These are phyloP conservation scores for Pisolithus marmoratus DNA, from an alignment of 768 basidiomycete species.

Conservation along the genomic window DNA sequence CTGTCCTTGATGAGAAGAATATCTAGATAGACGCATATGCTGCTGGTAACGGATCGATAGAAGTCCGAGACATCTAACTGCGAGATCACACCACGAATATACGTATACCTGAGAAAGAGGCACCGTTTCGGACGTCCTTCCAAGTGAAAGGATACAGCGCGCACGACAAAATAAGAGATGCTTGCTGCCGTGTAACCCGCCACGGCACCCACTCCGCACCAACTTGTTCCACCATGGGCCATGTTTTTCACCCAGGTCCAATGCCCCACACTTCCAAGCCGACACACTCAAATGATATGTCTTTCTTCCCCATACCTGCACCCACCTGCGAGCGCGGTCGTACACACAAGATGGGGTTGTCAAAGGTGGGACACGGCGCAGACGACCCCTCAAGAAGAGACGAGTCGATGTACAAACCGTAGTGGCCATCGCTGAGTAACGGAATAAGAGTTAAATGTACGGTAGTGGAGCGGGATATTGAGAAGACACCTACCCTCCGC, in stretches of 20 bases:
- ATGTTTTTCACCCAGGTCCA: slow-evolving; percentile 30
- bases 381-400: slow-evolving; percentile 80
- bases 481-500: slow-evolving; percentile 70
- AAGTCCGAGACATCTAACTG: no score
- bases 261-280: slow-evolving; percentile 90
- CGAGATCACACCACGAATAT: no score
- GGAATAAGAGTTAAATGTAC: no score
- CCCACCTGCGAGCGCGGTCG: not conserved
- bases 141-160: no score
- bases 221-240: not conserved
- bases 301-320: slow-evolving; percentile 20
- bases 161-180: no score
- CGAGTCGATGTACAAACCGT: slow-evolving; percentile 84
- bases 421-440: slow-evolving; percentile 65
- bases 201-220: no score
- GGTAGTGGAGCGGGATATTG: not conserved
- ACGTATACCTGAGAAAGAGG: no score
- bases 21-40: no score
- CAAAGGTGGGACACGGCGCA: slow-evolving; percentile 79
- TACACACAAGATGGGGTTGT: slow-evolving; percentile 76
- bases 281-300: slow-evolving; percentile 80
- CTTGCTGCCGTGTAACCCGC: no score
- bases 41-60: no score
- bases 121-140: no score
- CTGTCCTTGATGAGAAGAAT: no score